A percentile compares a stretch with the other conserved stretches of the same genome.
phyloP scores from a whole-genome alignment of 176 grass and related monocot genomes.

The Paspalum vaginatum region DNA sequence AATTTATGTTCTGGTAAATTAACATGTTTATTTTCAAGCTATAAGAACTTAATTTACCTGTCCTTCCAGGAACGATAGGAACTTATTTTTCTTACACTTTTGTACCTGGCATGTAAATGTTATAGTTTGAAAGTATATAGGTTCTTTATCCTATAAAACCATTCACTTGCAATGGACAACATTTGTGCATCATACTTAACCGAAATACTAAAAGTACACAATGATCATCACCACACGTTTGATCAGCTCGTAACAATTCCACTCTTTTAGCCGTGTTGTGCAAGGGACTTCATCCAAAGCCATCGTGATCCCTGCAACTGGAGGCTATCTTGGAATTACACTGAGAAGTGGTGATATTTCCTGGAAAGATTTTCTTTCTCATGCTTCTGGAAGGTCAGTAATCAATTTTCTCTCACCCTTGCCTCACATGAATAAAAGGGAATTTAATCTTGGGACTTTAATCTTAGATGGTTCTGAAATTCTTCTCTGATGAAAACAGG shows the following conservation, averaged over 20 bases:
- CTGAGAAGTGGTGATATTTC: conserved; percentile 76
- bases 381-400: conserved; percentile 54
- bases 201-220: conserved; percentile 2
- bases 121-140: background rate
- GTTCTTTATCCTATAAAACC: background rate
- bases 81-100: background rate
- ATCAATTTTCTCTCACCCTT: conserved; percentile 16
- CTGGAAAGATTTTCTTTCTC: conserved; percentile 82
- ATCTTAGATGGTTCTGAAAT: background rate
- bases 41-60: background rate
- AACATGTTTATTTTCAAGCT: conserved; percentile 10
- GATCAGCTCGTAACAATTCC: conserved; percentile 17
- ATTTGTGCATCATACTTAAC: background rate
- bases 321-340: conserved; percentile 57
- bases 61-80: background rate
- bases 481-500: background rate
- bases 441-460: no score
- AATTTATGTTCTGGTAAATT: conserved; percentile 11
- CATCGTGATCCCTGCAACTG: conserved; percentile 73
- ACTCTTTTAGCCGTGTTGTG: conserved; percentile 66
- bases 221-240: background rate
- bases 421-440: background rate
- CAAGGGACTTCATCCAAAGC: conserved; percentile 73
- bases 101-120: background rate
- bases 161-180: background rate